Evolutionary conservation across 106 monocot species (phyloP), one percentile per base, ranked within the genome.

Genomic region (Acorus gramineus): DNA sequence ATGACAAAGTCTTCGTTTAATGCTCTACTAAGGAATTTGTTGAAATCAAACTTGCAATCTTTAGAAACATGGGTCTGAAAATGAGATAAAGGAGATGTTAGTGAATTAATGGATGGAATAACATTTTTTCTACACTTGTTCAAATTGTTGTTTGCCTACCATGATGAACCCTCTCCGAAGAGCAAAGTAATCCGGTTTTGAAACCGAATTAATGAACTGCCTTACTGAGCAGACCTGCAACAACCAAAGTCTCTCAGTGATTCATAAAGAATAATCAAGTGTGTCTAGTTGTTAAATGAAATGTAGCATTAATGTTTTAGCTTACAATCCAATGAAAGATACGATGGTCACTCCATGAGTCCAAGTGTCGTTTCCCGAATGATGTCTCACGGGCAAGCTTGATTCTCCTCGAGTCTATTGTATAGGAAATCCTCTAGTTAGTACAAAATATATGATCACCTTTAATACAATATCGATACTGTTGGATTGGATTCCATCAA

Each of bases 111-210:
- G 28, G 28, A 28, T 28, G 28, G 28, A 28, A 28, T 28, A 28
- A 28, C 28, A 28, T 28, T 28, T 28, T 28, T 28, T 28, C 6
- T 49, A 3, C 9, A 49, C 8, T 8, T 4, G 1, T 46, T 47
- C 14, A 2, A 10, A 56, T 5, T 51, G 11, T 47, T 50, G 47
- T 10, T 11, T 4, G 9, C 70, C 74, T 66, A 85, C 85, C 53
- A 66, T 65, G 58, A 85, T 65, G 46, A 85, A 85, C 4, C 85
- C 77, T 43, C 72, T 77, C 2, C 81, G 71, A 62, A 85, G 80
- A 44, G 85, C 68, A 53, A 78, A 71, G 61, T 85, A 85, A 68
- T 85, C 85, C 7, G 78, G 81, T 72, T 81, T 85, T n/a, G 81
- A 69, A 2, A 85, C 81, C 10, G 81, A 71, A 46, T 64, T 66